phyloP scores from a whole-genome alignment of 164 flowering plant species.

The Vitis cinerea region DNA sequence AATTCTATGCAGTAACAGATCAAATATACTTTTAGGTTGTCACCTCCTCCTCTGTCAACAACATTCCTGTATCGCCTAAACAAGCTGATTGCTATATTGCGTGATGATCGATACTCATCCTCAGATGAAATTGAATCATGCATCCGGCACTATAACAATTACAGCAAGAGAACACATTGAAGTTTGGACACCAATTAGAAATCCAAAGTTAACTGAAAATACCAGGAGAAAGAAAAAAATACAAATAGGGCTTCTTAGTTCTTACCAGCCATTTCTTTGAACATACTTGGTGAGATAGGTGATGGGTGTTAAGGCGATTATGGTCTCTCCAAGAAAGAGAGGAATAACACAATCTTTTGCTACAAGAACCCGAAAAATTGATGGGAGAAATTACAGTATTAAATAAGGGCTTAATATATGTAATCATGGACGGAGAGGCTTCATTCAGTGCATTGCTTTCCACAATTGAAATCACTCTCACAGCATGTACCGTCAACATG shows the following conservation, averaged over 20 bases:
- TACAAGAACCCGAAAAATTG: conserved; percentile 18
- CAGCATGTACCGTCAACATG: conserved; percentile 48
- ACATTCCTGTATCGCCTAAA: conserved; percentile 76
- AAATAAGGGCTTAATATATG: conserved; percentile 27
- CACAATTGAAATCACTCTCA: conserved; percentile 29
- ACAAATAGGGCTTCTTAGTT: neutral
- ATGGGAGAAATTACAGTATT: conserved; percentile 12
- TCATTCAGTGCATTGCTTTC: conserved; percentile 27
- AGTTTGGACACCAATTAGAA: neutral
- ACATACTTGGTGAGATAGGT: conserved; percentile 24
- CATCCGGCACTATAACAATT: conserved; percentile 43
- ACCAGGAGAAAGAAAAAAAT: neutral
- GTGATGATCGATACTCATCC: conserved; percentile 91
- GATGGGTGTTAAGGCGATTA: conserved; percentile 18
- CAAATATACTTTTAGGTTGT: conserved; percentile 75
- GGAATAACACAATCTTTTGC: conserved; percentile 21
- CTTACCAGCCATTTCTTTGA: conserved; percentile 64
- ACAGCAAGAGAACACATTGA: neutral
- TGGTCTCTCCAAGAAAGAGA: conserved; percentile 27
- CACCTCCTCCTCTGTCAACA: conserved; percentile 87
- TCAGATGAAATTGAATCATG: conserved; percentile 54
- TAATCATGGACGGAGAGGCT: conserved; percentile 21
- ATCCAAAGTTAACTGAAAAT: neutral
- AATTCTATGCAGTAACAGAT: conserved; percentile 4
- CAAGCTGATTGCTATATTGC: conserved; percentile 87